phyloP scores from a whole-genome alignment of 2,329 filamentous ascomycete genomes.

The Penicillium sp. region DNA sequence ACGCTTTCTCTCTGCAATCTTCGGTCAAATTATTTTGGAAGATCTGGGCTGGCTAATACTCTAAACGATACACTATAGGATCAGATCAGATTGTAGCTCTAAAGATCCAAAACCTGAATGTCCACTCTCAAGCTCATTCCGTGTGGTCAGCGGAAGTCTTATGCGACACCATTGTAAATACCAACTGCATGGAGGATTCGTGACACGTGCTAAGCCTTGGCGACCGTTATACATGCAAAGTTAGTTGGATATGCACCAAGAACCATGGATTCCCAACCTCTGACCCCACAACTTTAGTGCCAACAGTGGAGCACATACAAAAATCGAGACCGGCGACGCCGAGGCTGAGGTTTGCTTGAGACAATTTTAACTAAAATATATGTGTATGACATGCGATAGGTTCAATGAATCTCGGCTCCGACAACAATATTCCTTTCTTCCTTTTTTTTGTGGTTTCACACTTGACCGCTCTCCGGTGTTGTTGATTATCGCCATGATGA shows the following conservation, averaged over 20 bases:
- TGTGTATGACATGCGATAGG: neutral
- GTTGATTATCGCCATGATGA: neutral
- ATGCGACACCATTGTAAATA: neutral
- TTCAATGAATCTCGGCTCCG: neutral
- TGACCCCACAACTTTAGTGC: constrained; percentile 7
- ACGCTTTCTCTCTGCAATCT: neutral
- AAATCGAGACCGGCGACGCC: neutral
- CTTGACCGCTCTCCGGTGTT: neutral
- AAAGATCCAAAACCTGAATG: neutral
- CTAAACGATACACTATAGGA: neutral
- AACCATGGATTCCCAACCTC: constrained; percentile 2
- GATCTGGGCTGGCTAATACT: neutral
- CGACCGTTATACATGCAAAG: neutral
- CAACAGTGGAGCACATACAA: neutral
- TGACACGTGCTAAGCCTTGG: neutral
- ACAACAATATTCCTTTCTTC: neutral
- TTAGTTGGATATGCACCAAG: neutral
- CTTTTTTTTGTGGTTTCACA: neutral
- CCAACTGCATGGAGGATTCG: neutral
- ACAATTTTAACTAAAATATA: neutral
- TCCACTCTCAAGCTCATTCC: neutral
- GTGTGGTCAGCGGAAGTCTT: neutral
- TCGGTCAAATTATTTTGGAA: no score
- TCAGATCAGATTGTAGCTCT: neutral
- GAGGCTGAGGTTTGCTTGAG: neutral